Percentiles rank a stretch among this genome's conserved stretches.
Evolutionary conservation across 2,329 filamentous ascomycete genomes (phyloP).

Genomic region (Aciculosporium take): DNA sequence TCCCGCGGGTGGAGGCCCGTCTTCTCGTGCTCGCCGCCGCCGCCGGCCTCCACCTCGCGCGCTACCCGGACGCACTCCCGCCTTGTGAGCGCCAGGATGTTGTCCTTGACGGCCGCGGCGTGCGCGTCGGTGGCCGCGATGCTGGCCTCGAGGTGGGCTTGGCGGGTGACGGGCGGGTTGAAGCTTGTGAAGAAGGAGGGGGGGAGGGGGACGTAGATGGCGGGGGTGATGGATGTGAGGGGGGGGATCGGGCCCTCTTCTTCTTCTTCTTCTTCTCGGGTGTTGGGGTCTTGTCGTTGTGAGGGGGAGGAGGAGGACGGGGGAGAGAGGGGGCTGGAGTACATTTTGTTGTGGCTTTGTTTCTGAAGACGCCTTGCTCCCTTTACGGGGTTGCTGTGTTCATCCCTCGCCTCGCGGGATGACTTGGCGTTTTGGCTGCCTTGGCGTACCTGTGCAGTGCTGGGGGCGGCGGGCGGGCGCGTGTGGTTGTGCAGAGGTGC

Average conservation of each 20-base stretch:
- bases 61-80: slow-evolving; percentile 20
- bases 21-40: neutral
- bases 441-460: too few species aligned
- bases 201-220: slow-evolving; percentile 22
- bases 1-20: neutral
- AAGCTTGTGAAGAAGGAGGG: slow-evolving; percentile 11
- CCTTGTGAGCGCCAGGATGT: slow-evolving; percentile 16
- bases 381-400: too few species aligned
- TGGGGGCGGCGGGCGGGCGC: too few species aligned
- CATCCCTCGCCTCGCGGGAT: too few species aligned
- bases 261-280: neutral
- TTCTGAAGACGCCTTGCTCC: neutral
- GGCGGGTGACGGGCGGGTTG: slow-evolving; percentile 5
- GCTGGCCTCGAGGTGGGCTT: slow-evolving; percentile 10
- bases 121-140: slow-evolving; percentile 15
- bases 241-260: slow-evolving; percentile 4
- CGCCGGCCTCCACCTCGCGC: neutral
- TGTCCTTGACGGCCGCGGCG: slow-evolving; percentile 14
- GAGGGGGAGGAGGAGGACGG: neutral
- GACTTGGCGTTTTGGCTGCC: too few species aligned
- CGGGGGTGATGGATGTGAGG: slow-evolving; percentile 13
- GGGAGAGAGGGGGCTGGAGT: neutral
- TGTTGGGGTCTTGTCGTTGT: neutral
- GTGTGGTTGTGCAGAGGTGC: too few species aligned
- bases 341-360: neutral